A percentile compares a stretch with the other conserved stretches of the same genome.
phyloP scores from a whole-genome alignment of 1,284 basidiomycete species.

The Ceratobasidium theobromae region DNA sequence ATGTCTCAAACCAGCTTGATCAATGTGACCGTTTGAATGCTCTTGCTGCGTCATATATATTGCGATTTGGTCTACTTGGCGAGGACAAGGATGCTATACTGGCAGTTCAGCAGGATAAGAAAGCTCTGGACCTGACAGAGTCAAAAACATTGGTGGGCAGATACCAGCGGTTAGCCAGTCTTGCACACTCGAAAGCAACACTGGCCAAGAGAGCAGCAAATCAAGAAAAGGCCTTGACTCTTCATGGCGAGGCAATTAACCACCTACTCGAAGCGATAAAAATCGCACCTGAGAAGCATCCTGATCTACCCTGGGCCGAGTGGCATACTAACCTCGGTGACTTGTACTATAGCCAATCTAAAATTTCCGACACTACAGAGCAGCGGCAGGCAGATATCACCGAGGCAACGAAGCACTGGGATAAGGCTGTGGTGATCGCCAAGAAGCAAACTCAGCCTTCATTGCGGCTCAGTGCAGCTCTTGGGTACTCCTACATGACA shows the following conservation, averaged over 20 bases:
- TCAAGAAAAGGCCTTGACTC: too few species aligned
- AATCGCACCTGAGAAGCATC: neutral
- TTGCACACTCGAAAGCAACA: too few species aligned
- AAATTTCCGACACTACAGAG: neutral
- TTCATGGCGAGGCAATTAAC: too few species aligned
- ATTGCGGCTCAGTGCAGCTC: too few species aligned
- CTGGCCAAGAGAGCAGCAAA: too few species aligned
- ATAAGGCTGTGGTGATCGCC: neutral
- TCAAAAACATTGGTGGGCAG: too few species aligned
- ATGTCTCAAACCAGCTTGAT: neutral
- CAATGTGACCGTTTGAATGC: neutral
- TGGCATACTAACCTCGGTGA: neutral
- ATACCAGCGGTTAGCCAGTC: too few species aligned
- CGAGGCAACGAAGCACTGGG: neutral
- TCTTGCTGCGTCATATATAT: neutral
- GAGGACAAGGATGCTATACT: neutral
- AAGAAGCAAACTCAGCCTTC: too few species aligned
- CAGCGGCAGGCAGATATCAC: neutral
- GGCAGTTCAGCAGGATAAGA: neutral
- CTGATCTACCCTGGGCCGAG: neutral
- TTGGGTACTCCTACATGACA: too few species aligned
- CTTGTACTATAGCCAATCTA: neutral
- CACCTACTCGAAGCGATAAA: neutral
- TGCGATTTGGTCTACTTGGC: neutral
- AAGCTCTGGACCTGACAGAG: too few species aligned